A percentile compares a stretch with the other conserved stretches of the same genome.
These are phyloP conservation scores for Chalciporus chontae DNA, from an alignment of 768 basidiomycete species.

Conservation along the genomic window DNA sequence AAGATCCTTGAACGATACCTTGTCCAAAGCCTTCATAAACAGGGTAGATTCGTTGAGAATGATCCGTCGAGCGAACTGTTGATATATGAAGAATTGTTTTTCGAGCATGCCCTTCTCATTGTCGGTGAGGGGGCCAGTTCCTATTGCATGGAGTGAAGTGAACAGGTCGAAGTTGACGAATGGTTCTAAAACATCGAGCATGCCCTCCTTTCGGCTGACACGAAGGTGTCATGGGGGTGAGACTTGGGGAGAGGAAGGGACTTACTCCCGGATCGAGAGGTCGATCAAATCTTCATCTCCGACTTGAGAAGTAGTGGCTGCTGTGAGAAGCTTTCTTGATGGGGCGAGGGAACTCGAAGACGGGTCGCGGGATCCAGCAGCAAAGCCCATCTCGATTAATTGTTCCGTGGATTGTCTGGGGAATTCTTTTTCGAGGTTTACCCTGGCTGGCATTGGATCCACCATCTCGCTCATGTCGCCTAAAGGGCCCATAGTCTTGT, in stretches of 20 bases:
- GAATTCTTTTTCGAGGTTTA: neutral
- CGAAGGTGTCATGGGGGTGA: neutral
- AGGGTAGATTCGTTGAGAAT: conserved; percentile 29
- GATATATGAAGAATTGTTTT: neutral
- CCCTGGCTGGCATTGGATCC: neutral
- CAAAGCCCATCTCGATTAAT: neutral
- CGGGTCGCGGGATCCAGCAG: neutral
- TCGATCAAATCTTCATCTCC: conserved; percentile 19
- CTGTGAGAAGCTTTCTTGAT: neutral
- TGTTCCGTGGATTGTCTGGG: neutral
- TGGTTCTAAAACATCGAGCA: neutral
- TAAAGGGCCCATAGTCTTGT: conserved; percentile 5
- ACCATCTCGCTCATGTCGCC: neutral
- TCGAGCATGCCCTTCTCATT: neutral
- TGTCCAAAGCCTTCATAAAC: conserved; percentile 27
- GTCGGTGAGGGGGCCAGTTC: neutral
- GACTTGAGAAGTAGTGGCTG: neutral
- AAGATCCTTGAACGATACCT: conserved; percentile 33
- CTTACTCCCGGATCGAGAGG: conserved; percentile 11
- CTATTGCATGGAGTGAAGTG: neutral
- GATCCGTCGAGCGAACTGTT: conserved; percentile 29
- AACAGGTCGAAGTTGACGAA: conserved; percentile 6
- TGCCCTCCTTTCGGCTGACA: conserved; percentile 6
- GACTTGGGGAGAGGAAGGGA: neutral
- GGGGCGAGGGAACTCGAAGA: neutral